Percentiles rank a stretch among this genome's conserved stretches.
These are phyloP conservation scores for Neonectria neomacrospora DNA, from an alignment of 2,329 filamentous ascomycete species.

Conservation along the genomic window DNA sequence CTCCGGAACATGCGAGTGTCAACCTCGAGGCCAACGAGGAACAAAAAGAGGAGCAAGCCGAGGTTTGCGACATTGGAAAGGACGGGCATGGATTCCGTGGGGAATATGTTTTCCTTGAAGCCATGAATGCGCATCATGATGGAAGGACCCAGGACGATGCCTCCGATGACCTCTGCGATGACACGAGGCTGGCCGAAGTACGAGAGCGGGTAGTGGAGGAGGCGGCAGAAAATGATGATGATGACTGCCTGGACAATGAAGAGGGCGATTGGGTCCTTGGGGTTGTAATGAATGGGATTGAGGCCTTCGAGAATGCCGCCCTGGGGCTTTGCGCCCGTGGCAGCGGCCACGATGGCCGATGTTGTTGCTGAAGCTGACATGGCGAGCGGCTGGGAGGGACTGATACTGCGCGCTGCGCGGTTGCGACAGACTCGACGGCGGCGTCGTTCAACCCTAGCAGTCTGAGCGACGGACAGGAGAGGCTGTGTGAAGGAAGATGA, in stretches of 20 bases:
- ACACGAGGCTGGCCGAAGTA: conserved; percentile 83
- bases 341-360: conserved; percentile 44
- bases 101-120: conserved; percentile 82
- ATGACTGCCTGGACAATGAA: conserved; percentile 53
- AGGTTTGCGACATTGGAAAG: conserved; percentile 84
- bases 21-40: conserved; percentile 88
- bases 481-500: neutral
- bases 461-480: neutral
- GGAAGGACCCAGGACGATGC: conserved; percentile 85
- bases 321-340: conserved; percentile 53
- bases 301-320: conserved; percentile 76
- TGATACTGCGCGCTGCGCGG: neutral
- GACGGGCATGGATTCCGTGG: conserved; percentile 76
- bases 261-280: conserved; percentile 75
- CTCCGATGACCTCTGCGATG: conserved; percentile 87
- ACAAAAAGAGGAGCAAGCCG: conserved; percentile 85
- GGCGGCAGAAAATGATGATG: conserved; percentile 59
- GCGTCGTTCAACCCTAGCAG: neutral
- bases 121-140: conserved; percentile 88
- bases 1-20: conserved; percentile 80
- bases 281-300: conserved; percentile 74
- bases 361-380: conserved; percentile 36
- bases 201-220: conserved; percentile 78
- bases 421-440: neutral
- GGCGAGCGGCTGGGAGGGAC: conserved; percentile 15